These are phyloP conservation scores for Lactarius sanguifluus DNA, from an alignment of 768 basidiomycete species.

Conservation along the genomic window DNA sequence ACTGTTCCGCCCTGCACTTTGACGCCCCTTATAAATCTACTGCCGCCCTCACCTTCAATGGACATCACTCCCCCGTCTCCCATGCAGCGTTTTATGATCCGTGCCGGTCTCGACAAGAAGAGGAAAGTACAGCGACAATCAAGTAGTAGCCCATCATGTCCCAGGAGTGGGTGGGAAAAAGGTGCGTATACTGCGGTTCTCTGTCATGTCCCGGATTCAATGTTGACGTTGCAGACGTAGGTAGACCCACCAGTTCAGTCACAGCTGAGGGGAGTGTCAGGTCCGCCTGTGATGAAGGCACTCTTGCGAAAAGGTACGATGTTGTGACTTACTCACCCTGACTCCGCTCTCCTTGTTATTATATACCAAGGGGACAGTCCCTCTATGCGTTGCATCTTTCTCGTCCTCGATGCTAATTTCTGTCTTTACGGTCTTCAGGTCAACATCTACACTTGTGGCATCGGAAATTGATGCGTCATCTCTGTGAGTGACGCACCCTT, in stretches of 20 bases:
- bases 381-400: too few relatives aligned
- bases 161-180: not conserved
- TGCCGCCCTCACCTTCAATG: too few relatives aligned
- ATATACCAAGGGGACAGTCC: too few relatives aligned
- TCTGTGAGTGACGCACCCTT: slow-evolving; percentile 4
- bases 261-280: not conserved
- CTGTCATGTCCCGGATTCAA: not conserved
- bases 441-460: not conserved
- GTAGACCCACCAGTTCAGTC: not conserved
- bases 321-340: not conserved
- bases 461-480: slow-evolving; percentile 1
- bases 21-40: too few relatives aligned
- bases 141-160: not conserved
- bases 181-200: not conserved
- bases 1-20: not conserved
- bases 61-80: not conserved
- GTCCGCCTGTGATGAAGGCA: not conserved
- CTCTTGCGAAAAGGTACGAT: slow-evolving; percentile 6
- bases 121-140: slow-evolving; percentile 2
- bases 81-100: slow-evolving; percentile 10
- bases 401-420: not conserved
- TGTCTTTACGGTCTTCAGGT: slow-evolving; percentile 4
- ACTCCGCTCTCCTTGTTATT: not conserved
- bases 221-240: slow-evolving; percentile 5
- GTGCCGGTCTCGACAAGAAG: slow-evolving; percentile 3